Conservation (phyloP, 1,284 basidiomycete species). For the Austroboletus niveus region DNA sequence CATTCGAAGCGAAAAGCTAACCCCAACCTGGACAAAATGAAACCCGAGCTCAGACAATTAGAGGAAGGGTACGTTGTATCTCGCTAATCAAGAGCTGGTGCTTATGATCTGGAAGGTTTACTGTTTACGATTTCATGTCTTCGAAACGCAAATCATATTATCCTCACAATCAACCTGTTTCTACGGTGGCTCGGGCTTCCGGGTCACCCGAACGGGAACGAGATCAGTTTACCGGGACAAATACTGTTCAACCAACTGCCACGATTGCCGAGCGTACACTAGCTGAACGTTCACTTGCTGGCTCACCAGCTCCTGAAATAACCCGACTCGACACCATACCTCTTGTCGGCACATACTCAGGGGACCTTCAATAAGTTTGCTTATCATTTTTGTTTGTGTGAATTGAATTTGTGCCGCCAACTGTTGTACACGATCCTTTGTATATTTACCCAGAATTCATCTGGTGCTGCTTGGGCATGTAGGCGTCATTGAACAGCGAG, state of each 20-base stretch:
- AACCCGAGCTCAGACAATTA: conserved; percentile 86
- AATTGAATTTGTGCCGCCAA: conserved; percentile 3
- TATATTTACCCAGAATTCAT: conserved; percentile 7
- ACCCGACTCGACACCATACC: conserved; percentile 25
- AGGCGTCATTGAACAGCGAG: not conserved
- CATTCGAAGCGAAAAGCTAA: conserved; percentile 88
- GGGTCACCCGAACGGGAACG: conserved; percentile 32
- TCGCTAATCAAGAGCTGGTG: not conserved
- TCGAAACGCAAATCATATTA: conserved; percentile 73
- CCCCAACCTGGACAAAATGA: conserved; percentile 80
- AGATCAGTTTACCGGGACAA: conserved; percentile 37
- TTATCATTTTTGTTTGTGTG: not conserved
- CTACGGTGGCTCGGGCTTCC: conserved; percentile 40
- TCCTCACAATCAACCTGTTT: conserved; percentile 71
- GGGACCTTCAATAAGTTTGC: conserved; percentile 13
- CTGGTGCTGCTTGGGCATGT: not conserved
- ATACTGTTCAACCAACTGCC: conserved; percentile 45
- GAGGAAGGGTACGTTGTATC: conserved; percentile 78
- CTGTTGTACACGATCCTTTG: conserved; percentile 8
- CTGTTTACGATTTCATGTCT: conserved; percentile 70
- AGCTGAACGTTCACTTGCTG: conserved; percentile 58
- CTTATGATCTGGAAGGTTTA: conserved; percentile 52
- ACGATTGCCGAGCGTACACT: conserved; percentile 52
- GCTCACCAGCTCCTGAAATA: conserved; percentile 43
- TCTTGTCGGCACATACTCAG: conserved; percentile 27